phyloP scores from a whole-genome alignment of 75 land plant species.

The Sequoiadendron giganteum region DNA sequence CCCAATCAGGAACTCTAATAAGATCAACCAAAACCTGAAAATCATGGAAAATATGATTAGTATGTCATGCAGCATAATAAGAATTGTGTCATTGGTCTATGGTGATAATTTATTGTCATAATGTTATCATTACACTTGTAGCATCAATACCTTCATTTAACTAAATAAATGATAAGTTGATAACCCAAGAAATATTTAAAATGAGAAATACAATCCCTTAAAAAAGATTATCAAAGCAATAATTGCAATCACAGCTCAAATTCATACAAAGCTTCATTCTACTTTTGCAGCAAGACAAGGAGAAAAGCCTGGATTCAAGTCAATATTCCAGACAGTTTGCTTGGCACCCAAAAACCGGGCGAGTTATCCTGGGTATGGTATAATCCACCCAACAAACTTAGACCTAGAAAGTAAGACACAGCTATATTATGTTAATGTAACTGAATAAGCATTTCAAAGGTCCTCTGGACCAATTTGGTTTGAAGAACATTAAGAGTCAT shows the following conservation, averaged over 20 bases:
- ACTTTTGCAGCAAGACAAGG: background rate
- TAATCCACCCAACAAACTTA: background rate
- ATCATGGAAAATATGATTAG: background rate
- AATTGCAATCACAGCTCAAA: background rate
- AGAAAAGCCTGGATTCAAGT: no score
- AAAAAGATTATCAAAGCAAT: background rate
- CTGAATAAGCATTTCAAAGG: no score
- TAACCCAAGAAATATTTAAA: background rate
- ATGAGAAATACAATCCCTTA: background rate
- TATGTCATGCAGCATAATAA: background rate
- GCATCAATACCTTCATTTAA: background rate
- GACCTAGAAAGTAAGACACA: background rate
- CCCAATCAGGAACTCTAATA: slow-evolving; percentile 92
- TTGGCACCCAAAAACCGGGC: background rate
- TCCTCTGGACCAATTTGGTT: no score
- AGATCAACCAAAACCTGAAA: slow-evolving; percentile 89
- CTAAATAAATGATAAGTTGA: background rate
- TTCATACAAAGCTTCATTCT: background rate
- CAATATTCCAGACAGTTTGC: no score
- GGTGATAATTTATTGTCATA: background rate
- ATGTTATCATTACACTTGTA: background rate
- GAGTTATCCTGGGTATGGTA: background rate
- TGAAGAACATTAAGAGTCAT: no score
- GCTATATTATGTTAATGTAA: no score
- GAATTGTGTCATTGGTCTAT: background rate